A percentile compares a stretch with the other conserved stretches of the same genome.
Evolutionary conservation across 257 asterid genomes (phyloP).

Genomic region (Solanum chiquidenum): DNA sequence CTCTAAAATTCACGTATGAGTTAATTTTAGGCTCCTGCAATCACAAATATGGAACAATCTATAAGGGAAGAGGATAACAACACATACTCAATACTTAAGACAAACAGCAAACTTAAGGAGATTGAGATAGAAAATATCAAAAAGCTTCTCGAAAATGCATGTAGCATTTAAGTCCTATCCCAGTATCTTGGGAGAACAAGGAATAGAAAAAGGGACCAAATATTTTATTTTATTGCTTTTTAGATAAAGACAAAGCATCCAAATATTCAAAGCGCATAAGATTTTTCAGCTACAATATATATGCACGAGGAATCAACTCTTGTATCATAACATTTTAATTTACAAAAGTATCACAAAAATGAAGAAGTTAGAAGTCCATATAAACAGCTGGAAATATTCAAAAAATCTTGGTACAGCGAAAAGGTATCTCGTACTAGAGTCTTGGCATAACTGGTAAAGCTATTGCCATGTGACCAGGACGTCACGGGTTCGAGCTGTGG

Average conservation of each 20-base stretch:
- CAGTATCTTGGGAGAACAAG: not conserved
- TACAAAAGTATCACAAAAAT: not conserved
- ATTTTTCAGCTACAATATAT: not conserved
- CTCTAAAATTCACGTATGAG: constrained; percentile 84
- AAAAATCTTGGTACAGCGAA: not conserved
- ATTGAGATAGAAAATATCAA: not conserved
- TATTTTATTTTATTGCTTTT: not conserved
- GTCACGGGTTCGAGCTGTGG: not conserved
- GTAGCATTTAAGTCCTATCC: not conserved
- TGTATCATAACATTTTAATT: not conserved
- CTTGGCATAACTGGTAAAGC: not conserved
- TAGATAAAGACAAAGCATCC: not conserved
- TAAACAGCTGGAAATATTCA: not conserved
- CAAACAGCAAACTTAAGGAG: not conserved
- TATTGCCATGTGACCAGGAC: not conserved
- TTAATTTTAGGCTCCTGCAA: constrained; percentile 80
- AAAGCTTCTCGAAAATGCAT: not conserved
- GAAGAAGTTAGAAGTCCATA: not conserved
- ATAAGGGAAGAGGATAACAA: not conserved
- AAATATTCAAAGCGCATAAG: not conserved
- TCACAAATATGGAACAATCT: constrained; percentile 1
- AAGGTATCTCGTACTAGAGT: not conserved
- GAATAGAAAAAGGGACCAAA: not conserved
- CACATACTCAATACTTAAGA: not conserved
- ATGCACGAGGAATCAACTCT: not conserved